These are phyloP conservation scores for Blastobotrys persicus DNA, from an alignment of 1,139 yeast genomes.

Conservation along the genomic window DNA sequence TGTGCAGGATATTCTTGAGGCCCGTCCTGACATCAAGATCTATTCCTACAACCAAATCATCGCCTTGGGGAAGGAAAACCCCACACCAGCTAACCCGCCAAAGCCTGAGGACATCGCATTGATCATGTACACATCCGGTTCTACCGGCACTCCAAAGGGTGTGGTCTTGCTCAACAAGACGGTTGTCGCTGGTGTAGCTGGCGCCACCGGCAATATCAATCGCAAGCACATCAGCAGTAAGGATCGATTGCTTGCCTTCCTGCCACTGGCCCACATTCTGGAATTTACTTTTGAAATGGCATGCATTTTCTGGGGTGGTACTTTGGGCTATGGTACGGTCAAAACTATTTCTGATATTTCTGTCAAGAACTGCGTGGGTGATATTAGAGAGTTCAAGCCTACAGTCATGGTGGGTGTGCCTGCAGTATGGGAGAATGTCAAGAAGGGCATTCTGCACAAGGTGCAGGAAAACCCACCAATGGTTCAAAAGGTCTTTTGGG, in stretches of 20 bases:
- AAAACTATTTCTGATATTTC: slow-evolving; percentile 85
- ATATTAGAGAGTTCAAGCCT: slow-evolving; percentile 82
- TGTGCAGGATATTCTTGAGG: slow-evolving; percentile 62
- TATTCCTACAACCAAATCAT: slow-evolving; percentile 64
- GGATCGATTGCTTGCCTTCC: slow-evolving; percentile 79
- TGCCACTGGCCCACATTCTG: slow-evolving; percentile 95
- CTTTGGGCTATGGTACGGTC: slow-evolving; percentile 87
- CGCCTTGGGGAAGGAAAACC: slow-evolving; percentile 56
- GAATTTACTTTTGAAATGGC: slow-evolving; percentile 86
- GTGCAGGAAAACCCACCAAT: slow-evolving; percentile 63
- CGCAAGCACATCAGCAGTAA: slow-evolving; percentile 49
- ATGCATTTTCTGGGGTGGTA: slow-evolving; percentile 84
- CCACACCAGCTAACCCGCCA: slow-evolving; percentile 49
- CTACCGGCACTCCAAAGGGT: slow-evolving; percentile 98
- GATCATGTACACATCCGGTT: slow-evolving; percentile 98
- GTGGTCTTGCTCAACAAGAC: slow-evolving; percentile 80
- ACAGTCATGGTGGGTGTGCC: slow-evolving; percentile 98
- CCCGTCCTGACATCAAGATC: slow-evolving; percentile 76
- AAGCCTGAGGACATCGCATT: slow-evolving; percentile 76
- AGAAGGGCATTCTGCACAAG: slow-evolving; percentile 86
- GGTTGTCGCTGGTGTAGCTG: slow-evolving; percentile 80
- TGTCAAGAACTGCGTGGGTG: slow-evolving; percentile 82
- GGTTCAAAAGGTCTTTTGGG: slow-evolving; percentile 85
- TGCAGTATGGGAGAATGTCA: slow-evolving; percentile 95
- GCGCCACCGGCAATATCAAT: slow-evolving; percentile 66